These are phyloP conservation scores for Geosmithia putterillii DNA, from an alignment of 2,329 filamentous ascomycete species.

Conservation along the genomic window DNA sequence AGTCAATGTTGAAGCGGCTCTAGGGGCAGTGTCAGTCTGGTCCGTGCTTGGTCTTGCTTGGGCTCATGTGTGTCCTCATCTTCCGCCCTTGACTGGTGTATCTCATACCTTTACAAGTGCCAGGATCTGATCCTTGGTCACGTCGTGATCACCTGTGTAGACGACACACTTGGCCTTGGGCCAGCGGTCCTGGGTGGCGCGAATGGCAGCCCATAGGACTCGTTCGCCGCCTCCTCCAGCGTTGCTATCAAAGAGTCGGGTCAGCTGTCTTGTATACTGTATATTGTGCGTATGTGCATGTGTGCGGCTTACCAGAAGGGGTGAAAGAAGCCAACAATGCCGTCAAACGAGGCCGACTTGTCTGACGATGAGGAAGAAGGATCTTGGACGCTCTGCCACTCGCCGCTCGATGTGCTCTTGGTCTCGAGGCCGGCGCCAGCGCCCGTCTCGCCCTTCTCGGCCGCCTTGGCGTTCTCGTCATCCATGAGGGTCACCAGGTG, in stretches of 20 bases:
- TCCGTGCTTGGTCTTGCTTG: not conserved
- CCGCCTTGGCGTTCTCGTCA: constrained; percentile 24
- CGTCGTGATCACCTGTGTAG: constrained; percentile 91
- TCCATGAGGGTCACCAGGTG: constrained; percentile 41
- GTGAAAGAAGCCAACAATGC: constrained; percentile 92
- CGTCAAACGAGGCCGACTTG: constrained; percentile 52
- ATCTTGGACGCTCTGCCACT: constrained; percentile 58
- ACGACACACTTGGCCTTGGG: constrained; percentile 82
- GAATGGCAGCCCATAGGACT: constrained; percentile 91
- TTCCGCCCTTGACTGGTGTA: too few relatives aligned
- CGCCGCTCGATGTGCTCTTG: constrained; percentile 37
- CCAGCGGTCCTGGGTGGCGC: constrained; percentile 80
- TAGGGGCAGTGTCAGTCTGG: constrained; percentile 17
- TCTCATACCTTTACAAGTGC: constrained; percentile 60
- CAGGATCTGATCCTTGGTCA: constrained; percentile 68
- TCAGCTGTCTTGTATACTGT: not conserved
- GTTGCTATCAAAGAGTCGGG: constrained; percentile 49
- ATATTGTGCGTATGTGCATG: not conserved
- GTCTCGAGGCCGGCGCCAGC: constrained; percentile 11
- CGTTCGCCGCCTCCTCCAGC: constrained; percentile 91
- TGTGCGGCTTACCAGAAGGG: constrained; percentile 66
- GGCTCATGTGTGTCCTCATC: not conserved
- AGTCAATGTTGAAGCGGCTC: constrained; percentile 83
- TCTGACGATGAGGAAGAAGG: too few relatives aligned
- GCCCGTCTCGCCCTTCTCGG: constrained; percentile 11